These are phyloP conservation scores for Colletotrichum navitas DNA, from an alignment of 2,329 filamentous ascomycete genomes.

Conservation along the genomic window DNA sequence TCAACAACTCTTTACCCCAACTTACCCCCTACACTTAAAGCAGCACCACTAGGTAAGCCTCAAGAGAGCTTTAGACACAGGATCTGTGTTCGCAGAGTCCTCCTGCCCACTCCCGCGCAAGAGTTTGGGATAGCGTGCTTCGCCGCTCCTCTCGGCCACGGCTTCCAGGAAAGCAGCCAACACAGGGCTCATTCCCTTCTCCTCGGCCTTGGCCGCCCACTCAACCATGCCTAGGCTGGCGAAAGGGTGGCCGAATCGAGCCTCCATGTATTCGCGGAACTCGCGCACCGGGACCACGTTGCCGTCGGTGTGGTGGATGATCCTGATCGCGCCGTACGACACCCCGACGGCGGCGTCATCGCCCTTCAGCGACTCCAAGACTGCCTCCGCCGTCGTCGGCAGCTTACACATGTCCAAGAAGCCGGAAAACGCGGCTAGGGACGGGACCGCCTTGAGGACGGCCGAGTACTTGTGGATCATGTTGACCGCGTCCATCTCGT, in stretches of 20 bases:
- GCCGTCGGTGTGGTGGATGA: conserved; percentile 22
- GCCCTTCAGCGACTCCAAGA: neutral
- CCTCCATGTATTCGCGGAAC: conserved; percentile 15
- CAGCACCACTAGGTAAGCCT: no score
- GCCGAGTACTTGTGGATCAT: conserved; percentile 29
- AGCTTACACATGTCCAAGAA: conserved; percentile 27
- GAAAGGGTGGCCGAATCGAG: conserved; percentile 4
- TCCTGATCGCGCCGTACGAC: neutral
- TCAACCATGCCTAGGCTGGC: conserved; percentile 3
- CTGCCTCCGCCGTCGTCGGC: conserved; percentile 6
- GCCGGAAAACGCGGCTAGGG: conserved; percentile 15
- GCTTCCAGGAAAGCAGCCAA: conserved; percentile 27
- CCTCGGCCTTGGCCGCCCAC: conserved; percentile 16
- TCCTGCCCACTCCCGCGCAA: neutral
- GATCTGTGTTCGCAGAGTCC: no score
- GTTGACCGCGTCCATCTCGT: conserved; percentile 31
- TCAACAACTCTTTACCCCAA: no score
- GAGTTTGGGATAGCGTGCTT: conserved; percentile 22
- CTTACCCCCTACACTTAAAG: no score
- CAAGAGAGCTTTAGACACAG: no score
- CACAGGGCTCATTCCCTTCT: conserved; percentile 19
- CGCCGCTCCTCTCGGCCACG: conserved; percentile 7
- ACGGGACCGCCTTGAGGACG: conserved; percentile 11
- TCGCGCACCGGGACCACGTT: conserved; percentile 25
- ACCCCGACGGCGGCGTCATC: neutral